Evolutionary conservation across 2,329 filamentous ascomycete species (phyloP).

Genomic region (Zasmidium citrigriseum): DNA sequence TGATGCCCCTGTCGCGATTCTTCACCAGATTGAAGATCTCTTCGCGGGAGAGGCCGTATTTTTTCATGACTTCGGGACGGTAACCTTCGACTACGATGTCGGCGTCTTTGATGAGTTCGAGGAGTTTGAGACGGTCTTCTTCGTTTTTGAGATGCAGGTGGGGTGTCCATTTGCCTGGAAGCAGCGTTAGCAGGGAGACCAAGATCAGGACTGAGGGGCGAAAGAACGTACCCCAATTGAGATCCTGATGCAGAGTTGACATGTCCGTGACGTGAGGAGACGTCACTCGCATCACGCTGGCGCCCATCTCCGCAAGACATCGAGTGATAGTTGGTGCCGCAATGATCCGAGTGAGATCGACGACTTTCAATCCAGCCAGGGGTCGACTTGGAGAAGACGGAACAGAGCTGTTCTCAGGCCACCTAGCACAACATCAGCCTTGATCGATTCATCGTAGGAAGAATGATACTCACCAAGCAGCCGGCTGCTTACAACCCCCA

Average conservation of each 20-base stretch:
- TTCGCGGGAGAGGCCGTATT: slow-evolving; percentile 47
- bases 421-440: too few species aligned
- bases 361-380: slow-evolving; percentile 66
- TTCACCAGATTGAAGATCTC: slow-evolving; percentile 45
- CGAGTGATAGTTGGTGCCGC: slow-evolving; percentile 73
- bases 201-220: not conserved
- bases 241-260: slow-evolving; percentile 45
- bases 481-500: slow-evolving; percentile 18
- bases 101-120: slow-evolving; percentile 47
- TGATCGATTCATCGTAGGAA: too few species aligned
- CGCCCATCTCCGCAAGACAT: slow-evolving; percentile 73
- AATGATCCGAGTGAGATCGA: slow-evolving; percentile 75
- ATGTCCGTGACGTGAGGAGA: slow-evolving; percentile 65
- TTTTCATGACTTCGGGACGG: slow-evolving; percentile 50
- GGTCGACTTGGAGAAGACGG: slow-evolving; percentile 33
- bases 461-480: too few species aligned
- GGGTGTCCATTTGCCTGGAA: slow-evolving; percentile 49
- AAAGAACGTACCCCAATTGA: slow-evolving; percentile 24
- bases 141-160: slow-evolving; percentile 46
- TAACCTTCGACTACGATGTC: slow-evolving; percentile 56
- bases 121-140: slow-evolving; percentile 41
- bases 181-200: not conserved
- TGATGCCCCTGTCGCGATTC: slow-evolving; percentile 44
- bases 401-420: slow-evolving; percentile 30
- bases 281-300: slow-evolving; percentile 72